phyloP scores from a whole-genome alignment of 495 filamentous ascomycete species.

The Aspergillus indologenus region DNA sequence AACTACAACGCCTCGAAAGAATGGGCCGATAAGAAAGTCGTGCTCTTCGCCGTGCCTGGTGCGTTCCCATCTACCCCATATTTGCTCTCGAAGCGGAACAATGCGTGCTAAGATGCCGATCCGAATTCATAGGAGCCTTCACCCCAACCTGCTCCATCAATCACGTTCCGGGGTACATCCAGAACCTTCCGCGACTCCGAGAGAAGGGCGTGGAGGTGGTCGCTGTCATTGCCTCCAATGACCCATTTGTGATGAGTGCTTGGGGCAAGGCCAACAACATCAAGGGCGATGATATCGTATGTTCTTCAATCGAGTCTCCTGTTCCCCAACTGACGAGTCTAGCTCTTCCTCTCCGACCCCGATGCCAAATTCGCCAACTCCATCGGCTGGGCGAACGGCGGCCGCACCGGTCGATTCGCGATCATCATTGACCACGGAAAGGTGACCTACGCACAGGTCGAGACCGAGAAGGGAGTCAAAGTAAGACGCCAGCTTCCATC shows the following conservation, averaged over 20 bases:
- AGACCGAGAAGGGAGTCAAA: constrained; percentile 58
- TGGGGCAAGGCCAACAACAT: constrained; percentile 92
- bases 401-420: constrained; percentile 76
- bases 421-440: constrained; percentile 86
- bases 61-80: constrained; percentile 11
- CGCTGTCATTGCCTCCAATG: constrained; percentile 80
- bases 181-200: constrained; percentile 66
- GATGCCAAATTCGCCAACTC: constrained; percentile 70
- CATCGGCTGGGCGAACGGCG: constrained; percentile 72
- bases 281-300: constrained; percentile 69
- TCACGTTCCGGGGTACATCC: constrained; percentile 82
- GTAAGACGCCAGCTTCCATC: constrained; percentile 10
- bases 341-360: constrained; percentile 80
- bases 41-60: constrained; percentile 84
- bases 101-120: background rate
- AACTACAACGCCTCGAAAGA: constrained; percentile 80
- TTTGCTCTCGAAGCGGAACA: background rate
- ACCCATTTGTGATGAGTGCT: constrained; percentile 86
- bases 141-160: constrained; percentile 85
- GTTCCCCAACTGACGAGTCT: background rate
- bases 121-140: constrained; percentile 64
- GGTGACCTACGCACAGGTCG: constrained; percentile 78
- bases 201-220: constrained; percentile 82
- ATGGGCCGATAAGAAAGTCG: constrained; percentile 83
- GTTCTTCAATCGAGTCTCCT: constrained; percentile 23